Base-by-base conservation (phyloP, 2,329 filamentous ascomycete genomes). In the Septoria linicola region DNA sequence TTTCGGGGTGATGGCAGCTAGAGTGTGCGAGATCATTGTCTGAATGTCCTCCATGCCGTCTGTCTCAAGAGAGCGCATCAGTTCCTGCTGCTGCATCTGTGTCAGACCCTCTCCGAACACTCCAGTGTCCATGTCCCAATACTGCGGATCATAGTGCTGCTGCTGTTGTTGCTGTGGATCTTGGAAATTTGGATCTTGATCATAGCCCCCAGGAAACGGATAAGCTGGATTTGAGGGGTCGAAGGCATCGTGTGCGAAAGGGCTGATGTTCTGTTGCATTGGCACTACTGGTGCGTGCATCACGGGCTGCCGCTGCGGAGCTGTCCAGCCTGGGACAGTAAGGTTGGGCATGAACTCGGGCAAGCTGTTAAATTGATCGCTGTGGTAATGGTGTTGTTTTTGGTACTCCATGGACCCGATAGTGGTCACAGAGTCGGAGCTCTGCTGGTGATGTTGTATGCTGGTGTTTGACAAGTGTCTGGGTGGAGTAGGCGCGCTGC, bases 31-130 rank as follows among this genome's bases (percentile, higher is more conserved):
- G 30, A 71, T 70, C 63, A 70, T 68, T 54, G 55, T 63, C 53
- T 70, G 66, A 27, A 71, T 68, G 47, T 68, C 65, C 32, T 65
- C 63, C 66, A 70, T 69, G 8, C 68, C 68, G n/a, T 65, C 60
- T 13, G 66, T 68, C 54, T 70, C 68, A 10, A 71, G 54, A 1
- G 52, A 59, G n/a, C 66, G 66, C 62, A 70, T 66, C 23, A 70
- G 57, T 47, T 71, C 68, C 32, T 65, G 59, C 45, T 70, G 68
- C 49, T 71, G 68, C 32, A 58, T 57, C 25, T 66, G 59, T 3
- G 57, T 67, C 32, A 71, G 45, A 7, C 67, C 67, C 16, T 60
- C 60, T n/a, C 66, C 66, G 43, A 66, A 69, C 3, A 50, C 55
- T 16, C 61, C 60, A 0, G 58, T 55, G 21, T 66, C 63, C 52